Evolutionary conservation across 2,329 filamentous ascomycete species (phyloP).

Genomic region (Apiospora marii): DNA sequence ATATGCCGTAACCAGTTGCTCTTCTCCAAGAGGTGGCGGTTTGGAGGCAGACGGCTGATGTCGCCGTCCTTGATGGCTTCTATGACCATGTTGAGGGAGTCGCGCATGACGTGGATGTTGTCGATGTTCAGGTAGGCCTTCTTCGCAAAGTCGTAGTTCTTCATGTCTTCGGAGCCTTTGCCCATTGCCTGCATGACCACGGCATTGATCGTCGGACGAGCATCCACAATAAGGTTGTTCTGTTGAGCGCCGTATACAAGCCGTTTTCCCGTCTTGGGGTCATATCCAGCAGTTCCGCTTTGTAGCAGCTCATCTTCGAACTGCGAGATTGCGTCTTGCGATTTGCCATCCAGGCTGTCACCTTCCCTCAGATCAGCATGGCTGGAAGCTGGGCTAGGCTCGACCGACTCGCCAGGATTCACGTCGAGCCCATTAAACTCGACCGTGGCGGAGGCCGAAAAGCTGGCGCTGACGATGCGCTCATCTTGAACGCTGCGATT

Average conservation of each 20-base stretch:
- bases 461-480: slow-evolving; percentile 90
- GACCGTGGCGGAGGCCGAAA: slow-evolving; percentile 70
- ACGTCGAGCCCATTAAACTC: slow-evolving; percentile 47
- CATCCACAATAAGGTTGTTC: slow-evolving; percentile 93
- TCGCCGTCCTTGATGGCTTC: slow-evolving; percentile 94
- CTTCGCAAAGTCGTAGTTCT: slow-evolving; percentile 90
- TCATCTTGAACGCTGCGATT: slow-evolving; percentile 97
- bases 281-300: slow-evolving; percentile 57
- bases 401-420: slow-evolving; percentile 36
- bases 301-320: slow-evolving; percentile 74
- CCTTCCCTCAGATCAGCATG: slow-evolving; percentile 56
- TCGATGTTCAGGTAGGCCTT: slow-evolving; percentile 96
- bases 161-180: slow-evolving; percentile 96
- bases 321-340: slow-evolving; percentile 65
- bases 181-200: slow-evolving; percentile 93
- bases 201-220: slow-evolving; percentile 91
- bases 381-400: slow-evolving; percentile 56
- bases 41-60: slow-evolving; percentile 82
- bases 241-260: slow-evolving; percentile 91
- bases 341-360: slow-evolving; percentile 53
- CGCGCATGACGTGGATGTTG: slow-evolving; percentile 98
- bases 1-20: slow-evolving; percentile 96
- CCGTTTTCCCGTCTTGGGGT: slow-evolving; percentile 67
- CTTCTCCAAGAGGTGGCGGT: slow-evolving; percentile 78
- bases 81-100: slow-evolving; percentile 85